Base-by-base conservation (phyloP, 345 rosid genomes). In the Populus davidiana region DNA sequence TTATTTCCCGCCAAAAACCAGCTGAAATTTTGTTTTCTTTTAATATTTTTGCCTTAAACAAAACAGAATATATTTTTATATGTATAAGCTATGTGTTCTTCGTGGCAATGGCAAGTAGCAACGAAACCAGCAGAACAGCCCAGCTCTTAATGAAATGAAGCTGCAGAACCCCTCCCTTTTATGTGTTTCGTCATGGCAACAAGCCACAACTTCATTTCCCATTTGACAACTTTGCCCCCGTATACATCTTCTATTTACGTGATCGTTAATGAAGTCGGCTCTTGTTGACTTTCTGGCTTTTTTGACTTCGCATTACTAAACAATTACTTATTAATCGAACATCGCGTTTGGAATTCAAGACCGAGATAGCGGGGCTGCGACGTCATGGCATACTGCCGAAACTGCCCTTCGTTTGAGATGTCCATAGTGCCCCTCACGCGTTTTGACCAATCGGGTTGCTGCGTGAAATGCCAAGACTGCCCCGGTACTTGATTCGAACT, bases 371-470 rank as follows among this genome's bases (percentile, higher is more conserved):
- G 35, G 35, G 47, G n/a, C 25, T 18, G 44, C 25, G 31, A 1
- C 54, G 1, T 56, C 36, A 8, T 74, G 20, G 59, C 10, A 0
- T 6, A 4, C 38, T 67, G 21, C n/a, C 71, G 33, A 74, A 74
- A 74, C 23, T 74, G 20, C 59, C 77, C 77, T 44, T 61, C 52
- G 1, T 18, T 4, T 4, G 63, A 44, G 52, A 33, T 67, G 78
- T 50, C 66, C 9, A 20, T 36, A 36, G 5, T 35, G 52, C 63
- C 73, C 73, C 29, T 39, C n/a, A 68, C 79, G 68, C 79, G 79
- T 11, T 20, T 67, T 76, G 23, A 36, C 2, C 27, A 2, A 1
- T 25, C 4, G 13, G 16, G 5, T 1, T 5, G 14, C 8, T 14
- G 21, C 43, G 0, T 29, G 27, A 5, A 71, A 18, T 52, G 6